phyloP scores from a whole-genome alignment of 805 yeast species.

The Torulaspora microellipsoides region DNA sequence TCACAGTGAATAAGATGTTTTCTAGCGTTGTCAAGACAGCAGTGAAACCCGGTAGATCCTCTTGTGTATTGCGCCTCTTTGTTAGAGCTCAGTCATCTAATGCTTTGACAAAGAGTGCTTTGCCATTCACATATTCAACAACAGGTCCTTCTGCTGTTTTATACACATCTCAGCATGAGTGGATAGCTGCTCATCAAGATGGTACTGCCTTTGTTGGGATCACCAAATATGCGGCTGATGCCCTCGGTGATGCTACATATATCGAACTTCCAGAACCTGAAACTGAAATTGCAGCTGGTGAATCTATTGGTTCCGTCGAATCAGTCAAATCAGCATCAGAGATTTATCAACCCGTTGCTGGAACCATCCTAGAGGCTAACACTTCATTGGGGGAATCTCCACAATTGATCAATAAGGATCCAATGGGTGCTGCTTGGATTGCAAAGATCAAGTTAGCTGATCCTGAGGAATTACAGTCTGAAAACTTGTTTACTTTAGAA shows the following conservation, averaged over 20 bases:
- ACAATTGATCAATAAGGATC: constrained; percentile 76
- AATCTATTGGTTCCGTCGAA: constrained; percentile 88
- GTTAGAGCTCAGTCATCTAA: constrained; percentile 28
- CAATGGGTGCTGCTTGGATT: constrained; percentile 93
- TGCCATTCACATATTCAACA: constrained; percentile 31
- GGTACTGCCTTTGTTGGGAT: constrained; percentile 86
- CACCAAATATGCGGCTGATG: constrained; percentile 91
- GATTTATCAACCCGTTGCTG: constrained; percentile 81
- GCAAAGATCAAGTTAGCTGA: constrained; percentile 64
- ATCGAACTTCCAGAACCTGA: constrained; percentile 83
- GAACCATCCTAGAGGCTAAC: constrained; percentile 72
- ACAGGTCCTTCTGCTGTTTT: constrained; percentile 41
- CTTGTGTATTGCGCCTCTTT: constrained; percentile 13
- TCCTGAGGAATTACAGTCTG: constrained; percentile 39
- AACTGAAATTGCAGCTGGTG: constrained; percentile 60
- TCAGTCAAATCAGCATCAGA: constrained; percentile 93
- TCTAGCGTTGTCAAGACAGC: constrained; percentile 1
- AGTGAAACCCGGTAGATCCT: not conserved
- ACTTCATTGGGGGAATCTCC: constrained; percentile 63
- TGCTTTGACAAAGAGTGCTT: constrained; percentile 28
- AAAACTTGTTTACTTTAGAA: constrained; percentile 50
- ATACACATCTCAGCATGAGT: constrained; percentile 90
- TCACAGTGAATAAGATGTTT: not conserved
- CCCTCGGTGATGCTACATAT: constrained; percentile 94
- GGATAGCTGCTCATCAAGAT: constrained; percentile 84